These are phyloP conservation scores for Boletellus emodensis DNA, from an alignment of 768 basidiomycete genomes.

Conservation along the genomic window DNA sequence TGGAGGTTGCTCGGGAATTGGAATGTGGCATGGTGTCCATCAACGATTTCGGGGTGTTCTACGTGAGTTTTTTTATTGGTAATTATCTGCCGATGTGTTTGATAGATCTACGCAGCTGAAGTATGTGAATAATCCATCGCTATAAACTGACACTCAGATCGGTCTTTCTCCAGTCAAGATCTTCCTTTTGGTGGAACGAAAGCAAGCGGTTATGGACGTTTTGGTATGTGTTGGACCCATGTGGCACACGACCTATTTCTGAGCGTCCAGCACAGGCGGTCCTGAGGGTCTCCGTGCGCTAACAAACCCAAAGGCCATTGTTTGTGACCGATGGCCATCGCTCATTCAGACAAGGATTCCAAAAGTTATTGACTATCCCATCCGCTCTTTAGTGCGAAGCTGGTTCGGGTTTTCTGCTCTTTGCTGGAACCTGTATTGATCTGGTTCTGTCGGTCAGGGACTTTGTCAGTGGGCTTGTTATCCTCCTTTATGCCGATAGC, in stretches of 20 bases:
- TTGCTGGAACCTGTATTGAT: not conserved
- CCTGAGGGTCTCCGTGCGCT: slow-evolving; percentile 88
- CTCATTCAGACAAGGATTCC: slow-evolving; percentile 85
- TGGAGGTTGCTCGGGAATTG: slow-evolving; percentile 74
- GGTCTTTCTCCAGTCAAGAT: slow-evolving; percentile 57
- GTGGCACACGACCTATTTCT: slow-evolving; percentile 6
- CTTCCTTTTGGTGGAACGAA: slow-evolving; percentile 95
- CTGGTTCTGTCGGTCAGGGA: slow-evolving; percentile 35
- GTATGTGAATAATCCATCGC: slow-evolving; percentile 37
- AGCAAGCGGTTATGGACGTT: slow-evolving; percentile 88
- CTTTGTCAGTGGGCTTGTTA: slow-evolving; percentile 47
- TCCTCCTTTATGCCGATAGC: slow-evolving; percentile 46
- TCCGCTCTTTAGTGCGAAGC: slow-evolving; percentile 66
- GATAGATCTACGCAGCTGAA: slow-evolving; percentile 49
- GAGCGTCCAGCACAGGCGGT: slow-evolving; percentile 52
- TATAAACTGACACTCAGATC: not conserved
- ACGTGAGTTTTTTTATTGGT: slow-evolving; percentile 47
- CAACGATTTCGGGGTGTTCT: slow-evolving; percentile 91
- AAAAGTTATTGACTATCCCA: slow-evolving; percentile 78
- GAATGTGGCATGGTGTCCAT: slow-evolving; percentile 97
- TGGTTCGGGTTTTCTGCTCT: slow-evolving; percentile 49
- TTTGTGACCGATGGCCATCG: slow-evolving; percentile 82
- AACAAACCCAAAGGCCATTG: slow-evolving; percentile 85
- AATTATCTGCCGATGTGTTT: slow-evolving; percentile 11
- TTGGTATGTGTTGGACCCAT: slow-evolving; percentile 49